phyloP scores from a whole-genome alignment of 331 rosid genomes.

The Acacia pycnantha region DNA sequence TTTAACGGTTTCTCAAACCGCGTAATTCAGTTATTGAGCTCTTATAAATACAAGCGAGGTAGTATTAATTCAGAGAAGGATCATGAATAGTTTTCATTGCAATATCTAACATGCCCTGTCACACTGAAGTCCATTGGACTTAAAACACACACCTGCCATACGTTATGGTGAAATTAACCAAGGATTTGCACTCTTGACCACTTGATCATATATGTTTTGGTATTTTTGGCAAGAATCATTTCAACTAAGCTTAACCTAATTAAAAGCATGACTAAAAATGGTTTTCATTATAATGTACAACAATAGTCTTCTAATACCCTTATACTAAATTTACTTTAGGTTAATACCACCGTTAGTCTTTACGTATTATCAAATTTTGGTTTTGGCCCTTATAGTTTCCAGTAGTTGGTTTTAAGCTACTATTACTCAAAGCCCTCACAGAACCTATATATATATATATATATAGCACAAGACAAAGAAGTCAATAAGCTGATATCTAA shows the following conservation, averaged over 20 bases:
- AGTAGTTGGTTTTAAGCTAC: neutral
- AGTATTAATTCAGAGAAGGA: neutral
- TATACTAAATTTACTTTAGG: too few relatives aligned
- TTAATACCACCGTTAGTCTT: too few relatives aligned
- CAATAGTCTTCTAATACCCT: neutral
- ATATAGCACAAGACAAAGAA: neutral
- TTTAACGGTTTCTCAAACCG: too few relatives aligned
- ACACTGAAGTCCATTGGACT: neutral
- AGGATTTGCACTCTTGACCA: neutral
- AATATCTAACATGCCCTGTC: neutral
- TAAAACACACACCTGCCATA: neutral
- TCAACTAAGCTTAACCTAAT: neutral
- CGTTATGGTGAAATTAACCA: neutral
- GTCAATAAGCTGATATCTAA: neutral
- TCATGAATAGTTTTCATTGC: neutral
- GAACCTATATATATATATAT: neutral
- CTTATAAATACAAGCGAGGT: too few relatives aligned
- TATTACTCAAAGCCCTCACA: neutral
- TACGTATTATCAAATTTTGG: too few relatives aligned
- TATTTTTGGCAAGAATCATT: neutral
- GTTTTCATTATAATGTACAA: neutral
- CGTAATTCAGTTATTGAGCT: rapidly evolving
- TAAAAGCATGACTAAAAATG: neutral
- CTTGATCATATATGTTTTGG: neutral
- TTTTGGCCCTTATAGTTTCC: too few relatives aligned